Percentiles rank a stretch among this genome's conserved stretches.
Conservation (phyloP, 179 eudicot species). For the Pouteria campechiana region DNA sequence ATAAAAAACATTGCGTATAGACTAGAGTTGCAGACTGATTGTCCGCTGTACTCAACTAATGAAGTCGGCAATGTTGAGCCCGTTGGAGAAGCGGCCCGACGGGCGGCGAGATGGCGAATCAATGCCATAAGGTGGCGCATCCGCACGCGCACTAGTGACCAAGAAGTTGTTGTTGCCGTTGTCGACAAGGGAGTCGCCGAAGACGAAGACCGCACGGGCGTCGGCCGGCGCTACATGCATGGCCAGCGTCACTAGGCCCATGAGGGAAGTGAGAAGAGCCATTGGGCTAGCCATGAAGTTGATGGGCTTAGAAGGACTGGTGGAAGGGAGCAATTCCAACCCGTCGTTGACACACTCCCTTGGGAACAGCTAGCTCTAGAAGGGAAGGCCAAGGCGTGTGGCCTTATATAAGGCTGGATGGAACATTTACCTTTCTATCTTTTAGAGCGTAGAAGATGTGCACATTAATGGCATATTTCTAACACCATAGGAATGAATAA, state of each 20-base stretch:
- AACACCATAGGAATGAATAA: too few species aligned
- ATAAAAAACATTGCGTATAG: too few species aligned
- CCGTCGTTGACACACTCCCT: not conserved
- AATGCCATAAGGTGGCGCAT: slow-evolving; percentile 22
- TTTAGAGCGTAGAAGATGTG: too few species aligned
- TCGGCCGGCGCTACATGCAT: slow-evolving; percentile 6
- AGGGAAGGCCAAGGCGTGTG: too few species aligned
- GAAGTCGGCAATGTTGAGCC: slow-evolving; percentile 52
- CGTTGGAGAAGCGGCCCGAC: slow-evolving; percentile 63
- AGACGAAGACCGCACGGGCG: slow-evolving; percentile 61
- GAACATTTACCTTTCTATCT: too few species aligned
- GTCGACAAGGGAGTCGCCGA: slow-evolving; percentile 43
- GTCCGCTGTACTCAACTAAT: slow-evolving; percentile 62
- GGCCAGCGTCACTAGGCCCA: not conserved
- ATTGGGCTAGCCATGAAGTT: slow-evolving; percentile 1
- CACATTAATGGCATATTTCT: too few species aligned
- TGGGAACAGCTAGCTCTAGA: not conserved
- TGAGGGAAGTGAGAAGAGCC: not conserved
- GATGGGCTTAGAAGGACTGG: not conserved
- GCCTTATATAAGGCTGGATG: not conserved
- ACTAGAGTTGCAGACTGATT: too few species aligned
- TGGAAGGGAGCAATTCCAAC: too few species aligned
- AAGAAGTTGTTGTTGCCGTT: slow-evolving; percentile 24
- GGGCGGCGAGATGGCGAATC: slow-evolving; percentile 20
- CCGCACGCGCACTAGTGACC: slow-evolving; percentile 24